Evolutionary conservation across 768 basidiomycete genomes (phyloP).

Genomic region (Lentinula detonsa): DNA sequence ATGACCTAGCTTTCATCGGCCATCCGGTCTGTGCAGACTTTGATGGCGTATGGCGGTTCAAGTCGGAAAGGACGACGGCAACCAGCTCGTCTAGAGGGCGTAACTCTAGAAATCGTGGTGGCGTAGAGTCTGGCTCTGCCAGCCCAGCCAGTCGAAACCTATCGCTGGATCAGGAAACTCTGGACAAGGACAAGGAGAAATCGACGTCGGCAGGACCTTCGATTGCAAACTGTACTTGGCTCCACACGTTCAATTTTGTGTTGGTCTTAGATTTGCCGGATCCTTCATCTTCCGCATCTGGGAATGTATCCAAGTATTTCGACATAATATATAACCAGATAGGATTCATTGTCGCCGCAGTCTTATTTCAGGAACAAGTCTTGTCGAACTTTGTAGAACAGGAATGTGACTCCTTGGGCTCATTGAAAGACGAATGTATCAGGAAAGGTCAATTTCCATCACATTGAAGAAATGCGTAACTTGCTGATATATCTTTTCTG

Average conservation of each 20-base stretch:
- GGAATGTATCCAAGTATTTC: conserved; percentile 72
- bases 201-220: conserved; percentile 26
- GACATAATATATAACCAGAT: conserved; percentile 88
- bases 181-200: neutral
- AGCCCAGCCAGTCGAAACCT: conserved; percentile 4
- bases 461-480: conserved; percentile 8
- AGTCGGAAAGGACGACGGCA: conserved; percentile 49
- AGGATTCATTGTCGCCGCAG: conserved; percentile 86
- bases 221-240: conserved; percentile 31
- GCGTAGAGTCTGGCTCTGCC: conserved; percentile 14
- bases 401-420: conserved; percentile 67
- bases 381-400: conserved; percentile 78
- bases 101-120: conserved; percentile 38
- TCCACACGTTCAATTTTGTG: conserved; percentile 81
- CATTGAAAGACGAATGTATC: conserved; percentile 65
- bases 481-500: neutral
- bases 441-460: conserved; percentile 43
- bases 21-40: conserved; percentile 84
- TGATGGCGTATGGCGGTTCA: conserved; percentile 73
- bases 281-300: conserved; percentile 77
- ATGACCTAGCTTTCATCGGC: conserved; percentile 89
- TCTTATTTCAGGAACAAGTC: conserved; percentile 88
- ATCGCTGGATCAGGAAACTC: neutral
- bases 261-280: conserved; percentile 87
- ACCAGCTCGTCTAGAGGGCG: conserved; percentile 42